A percentile compares a stretch with the other conserved stretches of the same genome.
Conservation (phyloP, 176 grass and related monocot genomes). For the Cenchrus americanus region DNA sequence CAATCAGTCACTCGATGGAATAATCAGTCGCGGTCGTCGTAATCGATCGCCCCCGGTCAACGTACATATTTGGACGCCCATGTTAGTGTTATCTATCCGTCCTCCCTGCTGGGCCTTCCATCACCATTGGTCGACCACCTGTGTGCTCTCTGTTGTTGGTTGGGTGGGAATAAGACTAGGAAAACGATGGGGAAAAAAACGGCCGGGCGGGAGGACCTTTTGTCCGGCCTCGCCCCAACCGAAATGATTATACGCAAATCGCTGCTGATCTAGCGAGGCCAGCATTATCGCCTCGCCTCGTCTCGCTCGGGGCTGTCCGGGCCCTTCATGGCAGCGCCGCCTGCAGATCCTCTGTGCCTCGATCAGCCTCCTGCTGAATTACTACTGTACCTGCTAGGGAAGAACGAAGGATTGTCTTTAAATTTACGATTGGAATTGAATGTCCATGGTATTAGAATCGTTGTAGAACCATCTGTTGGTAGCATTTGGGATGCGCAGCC, state of each 20-base stretch:
- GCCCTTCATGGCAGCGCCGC: no score
- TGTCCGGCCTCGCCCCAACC: background rate
- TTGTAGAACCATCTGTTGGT: no score
- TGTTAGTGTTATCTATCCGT: conserved; percentile 4
- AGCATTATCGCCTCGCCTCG: conserved; percentile 4
- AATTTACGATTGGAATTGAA: no score
- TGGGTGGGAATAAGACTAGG: no score
- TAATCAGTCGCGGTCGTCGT: background rate
- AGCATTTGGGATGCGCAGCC: no score
- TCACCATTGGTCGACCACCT: background rate
- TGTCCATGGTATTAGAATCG: no score
- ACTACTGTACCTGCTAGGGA: no score
- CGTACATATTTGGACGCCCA: background rate
- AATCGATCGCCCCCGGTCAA: background rate
- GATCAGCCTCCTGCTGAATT: no score
- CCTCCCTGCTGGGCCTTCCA: background rate
- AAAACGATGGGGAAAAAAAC: background rate
- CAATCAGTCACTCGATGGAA: background rate
- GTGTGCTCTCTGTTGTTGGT: background rate
- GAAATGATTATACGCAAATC: conserved; percentile 18
- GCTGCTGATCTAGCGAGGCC: background rate
- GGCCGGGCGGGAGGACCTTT: background rate
- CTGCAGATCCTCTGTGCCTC: no score
- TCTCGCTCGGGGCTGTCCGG: background rate
- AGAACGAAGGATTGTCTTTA: no score